phyloP scores from a whole-genome alignment of 129 eudicot genomes.

The Deinandra increscens region DNA sequence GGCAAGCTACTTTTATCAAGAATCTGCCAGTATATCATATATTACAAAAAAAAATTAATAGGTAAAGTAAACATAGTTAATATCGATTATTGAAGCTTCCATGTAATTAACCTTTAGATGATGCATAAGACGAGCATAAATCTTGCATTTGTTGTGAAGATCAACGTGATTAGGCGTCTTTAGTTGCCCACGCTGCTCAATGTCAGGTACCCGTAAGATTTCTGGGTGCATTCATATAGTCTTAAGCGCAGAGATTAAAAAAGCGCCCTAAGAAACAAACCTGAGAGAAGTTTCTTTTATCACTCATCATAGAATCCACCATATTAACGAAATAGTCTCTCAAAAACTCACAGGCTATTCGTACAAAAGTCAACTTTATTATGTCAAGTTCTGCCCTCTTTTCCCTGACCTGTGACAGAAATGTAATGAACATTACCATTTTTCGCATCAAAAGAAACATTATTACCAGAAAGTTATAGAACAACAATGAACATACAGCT shows the following conservation, averaged over 20 bases:
- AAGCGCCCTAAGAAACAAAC: slow-evolving; percentile 34
- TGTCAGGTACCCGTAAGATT: slow-evolving; percentile 21
- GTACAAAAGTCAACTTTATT: slow-evolving; percentile 65
- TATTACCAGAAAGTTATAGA: background rate
- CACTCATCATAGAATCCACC: slow-evolving; percentile 78
- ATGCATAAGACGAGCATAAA: slow-evolving; percentile 79
- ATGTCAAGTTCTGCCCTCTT: slow-evolving; percentile 85
- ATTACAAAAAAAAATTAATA: background rate
- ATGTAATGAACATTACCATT: slow-evolving; percentile 2
- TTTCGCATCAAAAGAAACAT: background rate
- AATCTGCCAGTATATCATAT: slow-evolving; percentile 42
- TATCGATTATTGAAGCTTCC: slow-evolving; percentile 14
- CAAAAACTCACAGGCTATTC: slow-evolving; percentile 75
- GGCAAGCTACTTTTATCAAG: slow-evolving; percentile 79
- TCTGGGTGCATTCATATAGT: background rate
- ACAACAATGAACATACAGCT: slow-evolving; percentile 54
- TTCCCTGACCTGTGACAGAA: slow-evolving; percentile 60
- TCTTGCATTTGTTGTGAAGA: slow-evolving; percentile 76
- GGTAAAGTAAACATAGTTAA: slow-evolving; percentile 11
- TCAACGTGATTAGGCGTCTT: slow-evolving; percentile 85
- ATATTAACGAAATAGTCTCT: slow-evolving; percentile 67
- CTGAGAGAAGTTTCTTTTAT: slow-evolving; percentile 86
- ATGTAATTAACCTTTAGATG: slow-evolving; percentile 68
- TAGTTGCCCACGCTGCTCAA: slow-evolving; percentile 79
- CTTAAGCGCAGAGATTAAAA: slow-evolving; percentile 17